Evolutionary conservation across 2,329 filamentous ascomycete genomes (phyloP).

Genomic region (Colletotrichum siamense): DNA sequence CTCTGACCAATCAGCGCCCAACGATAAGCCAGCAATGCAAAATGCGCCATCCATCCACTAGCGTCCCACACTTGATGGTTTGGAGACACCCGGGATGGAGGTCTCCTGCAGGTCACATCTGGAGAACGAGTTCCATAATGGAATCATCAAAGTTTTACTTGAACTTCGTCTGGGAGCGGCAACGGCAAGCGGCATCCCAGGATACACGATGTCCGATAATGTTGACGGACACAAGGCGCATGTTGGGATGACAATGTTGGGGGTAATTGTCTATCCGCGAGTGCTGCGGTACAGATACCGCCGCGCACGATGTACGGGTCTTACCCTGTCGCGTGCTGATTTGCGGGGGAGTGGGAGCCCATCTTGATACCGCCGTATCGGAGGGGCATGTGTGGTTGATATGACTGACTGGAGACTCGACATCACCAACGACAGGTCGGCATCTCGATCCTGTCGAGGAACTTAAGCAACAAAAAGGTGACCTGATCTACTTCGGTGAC

Average conservation of each 20-base stretch:
- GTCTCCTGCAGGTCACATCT: constrained; percentile 23
- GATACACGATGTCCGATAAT: neutral
- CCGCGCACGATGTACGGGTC: neutral
- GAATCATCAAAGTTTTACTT: constrained; percentile 26
- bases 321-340: constrained; percentile 7
- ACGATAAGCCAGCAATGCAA: constrained; percentile 33
- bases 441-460: neutral
- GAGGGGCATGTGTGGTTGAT: constrained; percentile 15
- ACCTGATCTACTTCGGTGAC: neutral
- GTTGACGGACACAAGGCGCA: neutral
- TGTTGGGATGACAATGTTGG: constrained; percentile 11
- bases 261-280: constrained; percentile 9
- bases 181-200: constrained; percentile 16
- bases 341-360: constrained; percentile 6
- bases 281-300: neutral
- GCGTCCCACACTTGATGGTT: constrained; percentile 20
- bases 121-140: constrained; percentile 23
- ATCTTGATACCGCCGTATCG: constrained; percentile 14
- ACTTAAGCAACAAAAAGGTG: neutral
- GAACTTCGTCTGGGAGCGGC: constrained; percentile 5
- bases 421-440: neutral
- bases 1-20: constrained; percentile 29
- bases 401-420: constrained; percentile 15
- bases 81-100: constrained; percentile 19
- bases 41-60: constrained; percentile 22